Evolutionary conservation across 257 asterid species (phyloP), one percentile per base, ranked within the genome.

Genomic region (Linderniella brevidens): DNA sequence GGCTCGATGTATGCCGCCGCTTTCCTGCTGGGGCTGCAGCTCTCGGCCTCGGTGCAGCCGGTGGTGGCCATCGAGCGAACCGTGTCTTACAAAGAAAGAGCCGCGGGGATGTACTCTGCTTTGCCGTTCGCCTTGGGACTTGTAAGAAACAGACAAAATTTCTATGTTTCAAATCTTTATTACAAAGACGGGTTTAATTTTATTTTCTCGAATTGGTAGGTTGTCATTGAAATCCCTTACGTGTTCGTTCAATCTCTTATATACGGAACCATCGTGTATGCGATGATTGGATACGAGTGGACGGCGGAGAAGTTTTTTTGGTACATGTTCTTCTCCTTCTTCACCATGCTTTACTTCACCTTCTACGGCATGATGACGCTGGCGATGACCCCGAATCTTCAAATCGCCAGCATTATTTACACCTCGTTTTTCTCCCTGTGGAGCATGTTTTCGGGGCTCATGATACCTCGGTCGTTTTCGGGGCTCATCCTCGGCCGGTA

Each of bases 21-120:
- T 29, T 61, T 66, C 65, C 62, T 66, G 29, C 65, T 66, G 8
- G 73, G 73, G 0, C 55, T 52, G 46, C 74, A 68, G 12, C 48
- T 63, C 4, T 69, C 74, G 0, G 50, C 69, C 6, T 62, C 74
- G 0, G 66, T 67, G 6, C 66, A 58, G 14, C 74, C 69, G 0
- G 69, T 68, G 13, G 74, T 68, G 49, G 17, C 70, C 0, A 48
- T 68, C 4, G 74, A 68, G 40, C 59, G 74, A 56, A 52, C 70
- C 0, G 79, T 62, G 19, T 72, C 65, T 41, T 72, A 72, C 49
- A 47, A 75, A n/a, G 79, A 72, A 50, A 55, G 57, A 46, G 79
- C 79, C 4, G 79, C 76, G 13, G 79, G 79, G 25, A 52, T 72
- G 68, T 72, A 68, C 32, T 72, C 79, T 1, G 76, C 79, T 42